These are phyloP conservation scores for Amauroascus niger DNA, from an alignment of 2,329 filamentous ascomycete species.

Conservation along the genomic window DNA sequence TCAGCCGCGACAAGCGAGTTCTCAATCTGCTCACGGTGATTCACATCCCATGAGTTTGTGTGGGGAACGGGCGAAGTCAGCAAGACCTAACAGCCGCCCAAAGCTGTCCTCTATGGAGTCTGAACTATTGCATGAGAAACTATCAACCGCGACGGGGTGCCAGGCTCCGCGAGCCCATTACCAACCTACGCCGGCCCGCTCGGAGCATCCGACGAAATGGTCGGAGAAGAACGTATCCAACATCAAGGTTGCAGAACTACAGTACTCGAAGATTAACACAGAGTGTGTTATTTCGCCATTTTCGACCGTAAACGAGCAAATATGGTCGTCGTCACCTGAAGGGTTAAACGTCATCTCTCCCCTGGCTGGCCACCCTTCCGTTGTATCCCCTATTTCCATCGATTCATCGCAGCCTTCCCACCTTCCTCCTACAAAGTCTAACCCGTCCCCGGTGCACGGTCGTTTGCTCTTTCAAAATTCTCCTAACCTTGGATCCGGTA, in stretches of 20 bases:
- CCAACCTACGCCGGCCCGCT: not conserved
- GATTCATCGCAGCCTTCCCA: conserved; percentile 19
- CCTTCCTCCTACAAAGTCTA: conserved; percentile 10
- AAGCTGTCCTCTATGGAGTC: not conserved
- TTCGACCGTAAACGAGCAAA: conserved; percentile 4
- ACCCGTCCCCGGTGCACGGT: not conserved
- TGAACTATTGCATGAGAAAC: not conserved
- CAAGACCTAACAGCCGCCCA: not conserved
- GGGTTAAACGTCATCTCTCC: not conserved
- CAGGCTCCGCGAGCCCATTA: not conserved
- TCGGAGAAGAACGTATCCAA: conserved; percentile 1
- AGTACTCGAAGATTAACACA: not conserved
- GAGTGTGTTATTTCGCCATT: too few species aligned
- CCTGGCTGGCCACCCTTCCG: conserved; percentile 13
- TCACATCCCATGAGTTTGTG: not conserved
- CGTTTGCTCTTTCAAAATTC: conserved; percentile 1
- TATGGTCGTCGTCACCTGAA: not conserved
- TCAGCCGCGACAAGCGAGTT: not conserved
- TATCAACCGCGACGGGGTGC: not conserved
- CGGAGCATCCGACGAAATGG: not conserved
- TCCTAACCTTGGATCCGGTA: not conserved
- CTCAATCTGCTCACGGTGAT: not conserved
- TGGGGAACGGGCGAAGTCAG: not conserved
- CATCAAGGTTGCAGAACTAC: not conserved
- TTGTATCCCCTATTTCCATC: conserved; percentile 20